Base-by-base conservation (phyloP, 2,329 filamentous ascomycete genomes). In the Colletotrichum sp. region DNA sequence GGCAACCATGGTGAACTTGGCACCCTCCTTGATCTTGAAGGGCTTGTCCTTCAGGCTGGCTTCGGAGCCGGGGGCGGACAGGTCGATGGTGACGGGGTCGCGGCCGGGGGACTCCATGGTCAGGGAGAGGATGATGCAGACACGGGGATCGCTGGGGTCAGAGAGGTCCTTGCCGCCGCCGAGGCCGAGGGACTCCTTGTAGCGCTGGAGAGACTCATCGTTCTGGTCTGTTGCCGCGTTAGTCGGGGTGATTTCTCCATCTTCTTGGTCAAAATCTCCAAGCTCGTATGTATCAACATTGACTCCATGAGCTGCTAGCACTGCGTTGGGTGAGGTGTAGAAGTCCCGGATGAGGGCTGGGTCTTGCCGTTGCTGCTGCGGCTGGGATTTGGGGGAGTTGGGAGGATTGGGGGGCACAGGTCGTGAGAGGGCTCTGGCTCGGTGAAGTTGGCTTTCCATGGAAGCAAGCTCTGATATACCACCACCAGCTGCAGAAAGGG, bases 11-110 rank as follows among this genome's bases (percentile, higher is more conserved):
- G 94, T 95, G 89, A 99, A 99, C 81, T 92, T 94, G 80, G 94
- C 92, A 71, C 95, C 96, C 87, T 99, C 97, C 91, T 99, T 99
- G 89, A 99, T 98, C 83, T 92, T 96, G 89, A 99, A 99, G 16
- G 97, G 97, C 84, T 97, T 94, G 83, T 95, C 91, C 89, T 98
- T 98, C 79, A 99, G 93, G 16, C 90, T 91, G 5, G 91, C 89
- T 82, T 98, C 90, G 77, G 95, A 93, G 75, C 93, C 95, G 26
- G 94, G 90, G 9, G 90, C 86, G 73, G 93, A 94, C 57, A 99
- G 92, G 82, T 99, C 95, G 86, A 99, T 96, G 80, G 94, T 94
- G 81, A 98, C 96, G 81, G 98, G 95, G 8, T 89, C 84, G 66
- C 96, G 96, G 76, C 95, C 96, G 78, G 94, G 90, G 39, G 96